Base-by-base conservation (phyloP, 805 yeast genomes). In the Torulaspora quercuum region DNA sequence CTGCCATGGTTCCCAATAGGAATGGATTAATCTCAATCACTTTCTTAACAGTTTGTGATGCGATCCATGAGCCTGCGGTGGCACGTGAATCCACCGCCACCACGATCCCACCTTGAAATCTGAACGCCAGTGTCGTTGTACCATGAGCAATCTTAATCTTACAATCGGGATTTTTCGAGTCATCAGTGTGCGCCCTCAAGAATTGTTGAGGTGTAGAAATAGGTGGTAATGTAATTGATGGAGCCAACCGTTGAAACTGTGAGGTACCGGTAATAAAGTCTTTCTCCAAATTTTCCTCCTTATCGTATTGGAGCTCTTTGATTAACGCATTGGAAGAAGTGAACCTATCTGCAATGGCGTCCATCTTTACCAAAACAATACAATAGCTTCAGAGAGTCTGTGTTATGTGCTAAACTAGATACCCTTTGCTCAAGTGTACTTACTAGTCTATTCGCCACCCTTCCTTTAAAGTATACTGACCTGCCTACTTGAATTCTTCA, bases 61-160 rank as follows among this genome's bases (percentile, higher is more conserved):
- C 97, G 53, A 92, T 82, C 97, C 97, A 90, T 55, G 83, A 80
- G 29, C 98, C 98, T 2, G 95, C 95, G 6, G 97, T 84, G 41
- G 98, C 98, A 64, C 98, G 79, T 27, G 97, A 88, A 68, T 92
- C 98, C 7, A 92, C 98, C 0, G 97, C 97, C 35, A 92, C 97
- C 25, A 82, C 70, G 49, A 92, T 89, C 15, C 98, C 98, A 17
- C 90, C 96, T 67, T 90, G 79, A 65, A 89, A 92, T 63, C 97
- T 75, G 69, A 92, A 92, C 7, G 97, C 96, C 53, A 92, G 71
- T 9, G 98, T 92, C 5, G 98, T 92, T n/a, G 98, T 92, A 63
- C 98, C 98, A 65, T 92, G 98, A 14, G 97, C 96, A 56, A 92
- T 84, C 63, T 92, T 90, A 68, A 92, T 90, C 56, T 80, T 83